Evolutionary conservation across 2,329 filamentous ascomycete species (phyloP).

Genomic region (Calonectria pteridis): DNA sequence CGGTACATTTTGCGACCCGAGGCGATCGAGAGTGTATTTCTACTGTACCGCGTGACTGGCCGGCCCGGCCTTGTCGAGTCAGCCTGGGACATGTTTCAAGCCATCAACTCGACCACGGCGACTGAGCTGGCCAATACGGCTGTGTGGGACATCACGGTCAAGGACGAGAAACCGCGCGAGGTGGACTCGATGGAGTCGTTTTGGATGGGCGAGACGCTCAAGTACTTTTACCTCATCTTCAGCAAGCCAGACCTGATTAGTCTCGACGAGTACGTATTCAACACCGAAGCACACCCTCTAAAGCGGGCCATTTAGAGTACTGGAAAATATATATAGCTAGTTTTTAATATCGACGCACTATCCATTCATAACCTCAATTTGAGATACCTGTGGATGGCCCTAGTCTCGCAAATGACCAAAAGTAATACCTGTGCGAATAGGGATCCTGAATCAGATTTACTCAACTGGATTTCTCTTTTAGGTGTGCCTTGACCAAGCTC

Average conservation of each 20-base stretch:
- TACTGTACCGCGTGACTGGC: slow-evolving; percentile 66
- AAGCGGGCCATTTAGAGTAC: slow-evolving; percentile 25
- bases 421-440: neutral
- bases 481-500: fast-evolving
- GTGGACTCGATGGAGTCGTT: slow-evolving; percentile 72
- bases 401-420: neutral
- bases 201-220: slow-evolving; percentile 47
- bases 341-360: neutral
- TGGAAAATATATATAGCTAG: neutral
- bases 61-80: slow-evolving; percentile 59
- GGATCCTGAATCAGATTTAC: neutral
- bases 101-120: slow-evolving; percentile 60
- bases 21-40: slow-evolving; percentile 66
- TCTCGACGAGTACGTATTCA: slow-evolving; percentile 44
- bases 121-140: slow-evolving; percentile 64
- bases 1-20: slow-evolving; percentile 66
- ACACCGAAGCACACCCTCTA: slow-evolving; percentile 43
- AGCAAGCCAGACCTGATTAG: slow-evolving; percentile 59
- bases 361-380: neutral
- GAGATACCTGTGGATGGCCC: neutral
- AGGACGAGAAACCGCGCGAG: slow-evolving; percentile 48
- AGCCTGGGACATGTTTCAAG: slow-evolving; percentile 67
- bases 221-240: slow-evolving; percentile 46
- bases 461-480: neutral
- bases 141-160: slow-evolving; percentile 54